Conservation (phyloP, 73 alveolate genomes). For the Tetrahymena borealis region DNA sequence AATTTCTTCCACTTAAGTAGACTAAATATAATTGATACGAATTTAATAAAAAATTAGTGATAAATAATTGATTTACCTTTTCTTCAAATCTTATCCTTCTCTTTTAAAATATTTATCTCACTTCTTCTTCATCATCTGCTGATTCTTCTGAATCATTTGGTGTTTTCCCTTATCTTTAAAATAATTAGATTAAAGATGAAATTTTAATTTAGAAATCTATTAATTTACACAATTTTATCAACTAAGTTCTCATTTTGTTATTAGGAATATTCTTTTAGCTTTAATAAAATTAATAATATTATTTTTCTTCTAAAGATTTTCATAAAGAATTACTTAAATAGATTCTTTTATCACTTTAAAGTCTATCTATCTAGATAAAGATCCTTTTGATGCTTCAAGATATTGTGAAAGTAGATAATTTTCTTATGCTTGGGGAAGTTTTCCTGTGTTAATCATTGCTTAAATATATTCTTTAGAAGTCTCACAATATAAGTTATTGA, state of each 20-base stretch:
- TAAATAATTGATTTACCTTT: neutral
- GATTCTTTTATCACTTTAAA: neutral
- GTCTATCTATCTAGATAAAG: neutral
- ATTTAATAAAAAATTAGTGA: neutral
- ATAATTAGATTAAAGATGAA: neutral
- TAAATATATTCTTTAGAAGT: neutral
- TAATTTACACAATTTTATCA: neutral
- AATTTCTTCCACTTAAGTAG: neutral
- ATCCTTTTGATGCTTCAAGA: neutral
- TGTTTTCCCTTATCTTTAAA: neutral
- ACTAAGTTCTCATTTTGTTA: neutral
- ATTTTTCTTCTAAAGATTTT: neutral
- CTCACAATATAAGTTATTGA: neutral
- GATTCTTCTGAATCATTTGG: neutral
- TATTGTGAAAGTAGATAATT: neutral
- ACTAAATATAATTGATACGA: neutral
- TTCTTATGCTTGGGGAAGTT: neutral
- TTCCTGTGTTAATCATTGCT: neutral
- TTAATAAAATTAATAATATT: neutral
- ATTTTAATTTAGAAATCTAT: neutral
- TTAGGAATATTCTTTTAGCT: neutral
- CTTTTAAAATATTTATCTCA: neutral
- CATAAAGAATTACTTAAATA: neutral
- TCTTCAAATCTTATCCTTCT: neutral
- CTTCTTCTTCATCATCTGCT: neutral